Base-by-base conservation (phyloP, 495 filamentous ascomycete genomes). In the Tuber borchii region DNA sequence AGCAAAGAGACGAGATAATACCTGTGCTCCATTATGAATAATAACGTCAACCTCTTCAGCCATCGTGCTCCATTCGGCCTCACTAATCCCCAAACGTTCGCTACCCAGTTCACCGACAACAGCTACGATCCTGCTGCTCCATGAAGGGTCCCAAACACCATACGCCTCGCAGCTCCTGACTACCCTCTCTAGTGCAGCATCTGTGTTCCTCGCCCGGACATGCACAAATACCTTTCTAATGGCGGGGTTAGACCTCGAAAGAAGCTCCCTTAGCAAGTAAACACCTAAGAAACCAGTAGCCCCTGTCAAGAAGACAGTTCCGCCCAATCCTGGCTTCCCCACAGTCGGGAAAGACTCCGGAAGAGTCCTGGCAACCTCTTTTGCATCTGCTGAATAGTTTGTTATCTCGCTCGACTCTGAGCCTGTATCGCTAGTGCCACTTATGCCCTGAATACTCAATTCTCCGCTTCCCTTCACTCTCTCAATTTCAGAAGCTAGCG, bases 241-340 rank as follows among this genome's bases (percentile, higher is more conserved):
- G 5, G 80, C 83, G n/a, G 87, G 87, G 1, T 85, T 83, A 44
- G 85, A 86, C 48, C 91, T 87, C 19, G 87, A 86, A 0, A 97
- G 86, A 16, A 97, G 83, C 43, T 97, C 93, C 26, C 85, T 87
- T 10, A 98, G 86, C 37, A 97, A 88, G 77, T 92, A 94, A 0
- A 92, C 90, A 37, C 95, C 95, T 10, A 97, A 84, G 86, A 97
- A 98, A 14, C 95, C 95, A 45, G 95, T 97, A 0, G 92, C 93
- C 44, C 95, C 95, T 20, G 95, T 97, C 9, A 97, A 86, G 82
- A 99, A 91, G 31, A 95, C 86, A 0, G 90, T 94, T 8, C 87
- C 82, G 56, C 85, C 84, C 1, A 44, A 26, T 20, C 68, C 10
- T 8, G 73, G 78, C 10, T 9, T 46, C 1, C 51, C 43, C 4